Conservation (phyloP, 176 grass and related monocot species). For the Elaeis guineensis region DNA sequence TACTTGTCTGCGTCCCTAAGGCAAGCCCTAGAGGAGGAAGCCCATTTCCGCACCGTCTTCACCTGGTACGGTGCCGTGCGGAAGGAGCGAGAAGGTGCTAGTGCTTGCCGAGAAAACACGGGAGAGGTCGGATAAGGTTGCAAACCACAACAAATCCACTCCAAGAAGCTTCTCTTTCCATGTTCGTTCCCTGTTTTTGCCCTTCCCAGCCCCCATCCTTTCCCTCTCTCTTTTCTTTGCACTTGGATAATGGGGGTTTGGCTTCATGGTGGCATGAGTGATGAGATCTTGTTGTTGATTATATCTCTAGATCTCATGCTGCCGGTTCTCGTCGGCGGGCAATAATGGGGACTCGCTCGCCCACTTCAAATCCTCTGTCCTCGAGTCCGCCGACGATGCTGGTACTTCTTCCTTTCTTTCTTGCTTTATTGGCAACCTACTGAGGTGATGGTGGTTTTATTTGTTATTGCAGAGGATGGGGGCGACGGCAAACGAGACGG, state of each 20-base stretch:
- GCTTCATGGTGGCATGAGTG: too few relatives aligned
- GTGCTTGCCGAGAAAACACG: slow-evolving; percentile 33
- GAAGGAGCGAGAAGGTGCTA: slow-evolving; percentile 16
- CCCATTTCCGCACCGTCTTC: slow-evolving; percentile 37
- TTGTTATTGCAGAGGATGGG: not conserved
- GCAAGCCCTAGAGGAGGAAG: slow-evolving; percentile 34
- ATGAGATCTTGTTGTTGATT: too few relatives aligned
- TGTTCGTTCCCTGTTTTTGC: too few relatives aligned
- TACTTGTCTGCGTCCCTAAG: slow-evolving; percentile 8
- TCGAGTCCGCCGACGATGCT: slow-evolving; percentile 21
- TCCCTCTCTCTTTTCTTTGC: too few relatives aligned
- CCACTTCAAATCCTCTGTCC: slow-evolving; percentile 56
- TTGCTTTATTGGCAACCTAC: not conserved
- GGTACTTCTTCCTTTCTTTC: slow-evolving; percentile 3
- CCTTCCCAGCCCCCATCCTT: too few relatives aligned
- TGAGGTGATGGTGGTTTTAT: not conserved
- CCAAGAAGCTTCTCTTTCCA: too few relatives aligned
- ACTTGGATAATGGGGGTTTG: too few relatives aligned
- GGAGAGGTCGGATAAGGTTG: slow-evolving; percentile 21
- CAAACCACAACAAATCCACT: not conserved
- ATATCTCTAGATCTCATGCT: too few relatives aligned
- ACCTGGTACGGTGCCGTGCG: slow-evolving; percentile 51
- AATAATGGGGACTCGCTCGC: slow-evolving; percentile 57
- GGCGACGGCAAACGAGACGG: not conserved
- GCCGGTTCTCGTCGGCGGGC: too few relatives aligned